A percentile compares a stretch with the other conserved stretches of the same genome.
Evolutionary conservation across 2,329 filamentous ascomycete species (phyloP).

Genomic region (Hymenoscyphus linearis): DNA sequence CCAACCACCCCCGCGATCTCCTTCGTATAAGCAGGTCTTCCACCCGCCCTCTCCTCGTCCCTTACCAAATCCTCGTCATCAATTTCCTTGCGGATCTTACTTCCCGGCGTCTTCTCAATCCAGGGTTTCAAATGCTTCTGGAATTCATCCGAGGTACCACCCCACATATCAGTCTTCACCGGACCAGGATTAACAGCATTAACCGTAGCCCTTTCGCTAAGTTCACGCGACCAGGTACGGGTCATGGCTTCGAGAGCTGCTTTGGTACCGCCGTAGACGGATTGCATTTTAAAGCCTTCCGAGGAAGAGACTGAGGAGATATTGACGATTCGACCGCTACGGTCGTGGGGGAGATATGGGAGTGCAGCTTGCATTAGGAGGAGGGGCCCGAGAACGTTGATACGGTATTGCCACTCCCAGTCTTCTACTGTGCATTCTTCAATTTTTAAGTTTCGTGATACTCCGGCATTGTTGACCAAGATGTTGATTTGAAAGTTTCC

Average conservation of each 20-base stretch:
- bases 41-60: slow-evolving; percentile 48
- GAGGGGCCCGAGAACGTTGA: slow-evolving; percentile 79
- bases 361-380: slow-evolving; percentile 69
- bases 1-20: slow-evolving; percentile 73
- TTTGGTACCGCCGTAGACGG: slow-evolving; percentile 61
- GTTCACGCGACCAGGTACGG: slow-evolving; percentile 59
- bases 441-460: slow-evolving; percentile 59
- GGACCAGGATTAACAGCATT: slow-evolving; percentile 64
- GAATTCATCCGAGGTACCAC: slow-evolving; percentile 49
- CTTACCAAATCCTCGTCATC: slow-evolving; percentile 59
- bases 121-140: slow-evolving; percentile 54
- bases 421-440: slow-evolving; percentile 58
- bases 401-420: slow-evolving; percentile 66
- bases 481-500: slow-evolving; percentile 67
- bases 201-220: slow-evolving; percentile 56
- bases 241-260: slow-evolving; percentile 65
- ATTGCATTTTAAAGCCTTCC: slow-evolving; percentile 53
- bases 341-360: slow-evolving; percentile 64
- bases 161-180: slow-evolving; percentile 63
- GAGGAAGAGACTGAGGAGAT: slow-evolving; percentile 53
- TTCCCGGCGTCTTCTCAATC: slow-evolving; percentile 60
- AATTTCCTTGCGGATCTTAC: slow-evolving; percentile 52
- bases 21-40: slow-evolving; percentile 57
- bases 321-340: slow-evolving; percentile 59
- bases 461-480: slow-evolving; percentile 81